Evolutionary conservation across 2,329 filamentous ascomycete genomes (phyloP).

Genomic region (Massarina eburnea): DNA sequence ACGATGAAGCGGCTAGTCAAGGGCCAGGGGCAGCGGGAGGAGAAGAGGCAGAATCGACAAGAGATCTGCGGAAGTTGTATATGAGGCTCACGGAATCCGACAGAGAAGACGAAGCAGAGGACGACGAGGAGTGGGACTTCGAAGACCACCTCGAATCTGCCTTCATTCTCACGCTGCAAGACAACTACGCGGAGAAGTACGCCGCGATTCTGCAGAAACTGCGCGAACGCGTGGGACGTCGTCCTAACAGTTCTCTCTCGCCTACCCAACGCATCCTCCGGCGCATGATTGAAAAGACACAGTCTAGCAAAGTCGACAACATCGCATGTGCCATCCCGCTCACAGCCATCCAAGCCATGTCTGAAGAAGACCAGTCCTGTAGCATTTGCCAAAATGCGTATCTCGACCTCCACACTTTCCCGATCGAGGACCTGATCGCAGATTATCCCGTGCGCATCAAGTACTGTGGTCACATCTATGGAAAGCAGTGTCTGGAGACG

Average conservation of each 20-base stretch:
- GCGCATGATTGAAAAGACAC: conserved; percentile 5
- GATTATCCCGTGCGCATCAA: conserved; percentile 30
- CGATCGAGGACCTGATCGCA: conserved; percentile 14
- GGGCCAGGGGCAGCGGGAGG: neutral
- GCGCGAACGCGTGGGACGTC: neutral
- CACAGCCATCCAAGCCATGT: conserved; percentile 3
- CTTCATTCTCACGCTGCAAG: conserved; percentile 14
- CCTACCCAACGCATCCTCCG: conserved; percentile 1
- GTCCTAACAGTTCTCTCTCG: neutral
- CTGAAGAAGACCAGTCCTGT: conserved; percentile 14
- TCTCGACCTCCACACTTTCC: conserved; percentile 11
- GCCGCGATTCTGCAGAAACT: conserved; percentile 3
- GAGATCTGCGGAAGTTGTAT: conserved; percentile 19
- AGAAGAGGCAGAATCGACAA: neutral
- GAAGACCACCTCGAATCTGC: conserved; percentile 11
- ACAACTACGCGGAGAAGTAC: conserved; percentile 12
- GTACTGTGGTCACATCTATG: conserved; percentile 26
- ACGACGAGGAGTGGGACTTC: conserved; percentile 4
- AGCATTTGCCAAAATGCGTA: conserved; percentile 25
- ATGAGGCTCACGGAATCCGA: conserved; percentile 17
- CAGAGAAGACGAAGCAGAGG: neutral
- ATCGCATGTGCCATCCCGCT: conserved; percentile 26
- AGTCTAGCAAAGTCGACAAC: conserved; percentile 11
- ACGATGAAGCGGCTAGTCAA: too few relatives aligned
- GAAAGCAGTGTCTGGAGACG: conserved; percentile 23